phyloP scores from a whole-genome alignment of 1,284 basidiomycete species.

The Moesziomyces sp. region DNA sequence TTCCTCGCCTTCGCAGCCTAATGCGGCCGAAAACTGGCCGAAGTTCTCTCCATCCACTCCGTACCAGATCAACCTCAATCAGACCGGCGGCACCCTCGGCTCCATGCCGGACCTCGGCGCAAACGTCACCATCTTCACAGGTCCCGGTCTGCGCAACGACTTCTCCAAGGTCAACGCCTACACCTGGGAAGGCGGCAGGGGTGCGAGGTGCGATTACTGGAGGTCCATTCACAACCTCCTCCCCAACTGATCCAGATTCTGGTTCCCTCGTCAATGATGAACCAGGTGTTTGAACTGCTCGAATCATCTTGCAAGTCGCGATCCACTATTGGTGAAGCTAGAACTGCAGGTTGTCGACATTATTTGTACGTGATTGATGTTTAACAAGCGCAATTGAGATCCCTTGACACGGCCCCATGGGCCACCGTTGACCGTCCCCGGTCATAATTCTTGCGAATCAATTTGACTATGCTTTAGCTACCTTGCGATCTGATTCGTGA shows the following conservation, averaged over 20 bases:
- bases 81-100: constrained; percentile 20
- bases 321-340: no score
- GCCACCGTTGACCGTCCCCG: no score
- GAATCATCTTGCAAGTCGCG: no score
- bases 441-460: no score
- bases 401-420: no score
- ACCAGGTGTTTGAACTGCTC: no score
- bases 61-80: constrained; percentile 40
- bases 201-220: constrained; percentile 15
- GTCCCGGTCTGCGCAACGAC: not conserved
- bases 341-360: no score
- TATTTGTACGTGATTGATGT: no score
- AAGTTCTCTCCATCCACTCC: constrained; percentile 13
- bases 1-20: constrained; percentile 1
- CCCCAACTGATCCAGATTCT: not conserved
- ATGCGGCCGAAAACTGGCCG: constrained; percentile 29
- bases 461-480: no score
- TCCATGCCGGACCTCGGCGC: constrained; percentile 5
- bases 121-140: constrained; percentile 7
- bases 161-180: constrained; percentile 17
- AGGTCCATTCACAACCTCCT: constrained; percentile 8
- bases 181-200: constrained; percentile 21
- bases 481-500: no score
- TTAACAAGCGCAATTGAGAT: no score
- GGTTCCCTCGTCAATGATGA: no score